Conservation (phyloP, 2,329 filamentous ascomycete species). For the Fusarium pseudocircinatum region DNA sequence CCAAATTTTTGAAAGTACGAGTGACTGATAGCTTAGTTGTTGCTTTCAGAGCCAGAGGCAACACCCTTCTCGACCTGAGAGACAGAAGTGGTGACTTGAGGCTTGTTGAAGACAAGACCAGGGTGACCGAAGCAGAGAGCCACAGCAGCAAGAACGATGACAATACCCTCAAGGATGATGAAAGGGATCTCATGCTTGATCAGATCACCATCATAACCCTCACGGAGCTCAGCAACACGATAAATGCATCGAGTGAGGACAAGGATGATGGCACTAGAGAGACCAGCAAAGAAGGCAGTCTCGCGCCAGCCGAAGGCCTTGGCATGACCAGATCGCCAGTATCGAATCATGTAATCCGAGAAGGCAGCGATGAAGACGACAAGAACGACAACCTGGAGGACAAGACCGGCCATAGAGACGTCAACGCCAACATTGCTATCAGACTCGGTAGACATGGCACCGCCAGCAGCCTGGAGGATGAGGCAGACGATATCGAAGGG, state of each 20-base stretch:
- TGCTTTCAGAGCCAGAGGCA: conserved; percentile 10
- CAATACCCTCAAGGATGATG: conserved; percentile 61
- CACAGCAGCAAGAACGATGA: conserved; percentile 51
- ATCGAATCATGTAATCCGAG: conserved; percentile 60
- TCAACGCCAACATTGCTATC: conserved; percentile 50
- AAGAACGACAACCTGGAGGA: conserved; percentile 67
- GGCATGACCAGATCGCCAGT: conserved; percentile 44
- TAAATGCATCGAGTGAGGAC: conserved; percentile 72
- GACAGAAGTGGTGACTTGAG: conserved; percentile 13
- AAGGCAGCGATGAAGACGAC: conserved; percentile 60
- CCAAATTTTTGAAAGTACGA: background rate
- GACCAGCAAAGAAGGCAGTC: conserved; percentile 60
- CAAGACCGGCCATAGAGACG: conserved; percentile 61
- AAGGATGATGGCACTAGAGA: conserved; percentile 63
- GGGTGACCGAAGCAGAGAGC: conserved; percentile 55
- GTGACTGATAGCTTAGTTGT: conserved; percentile 5
- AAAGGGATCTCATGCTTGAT: conserved; percentile 64
- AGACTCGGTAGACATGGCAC: conserved; percentile 57
- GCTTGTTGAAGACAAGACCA: conserved; percentile 50
- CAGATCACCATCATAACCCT: conserved; percentile 67
- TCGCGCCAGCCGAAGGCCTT: conserved; percentile 44
- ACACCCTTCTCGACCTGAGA: conserved; percentile 41
- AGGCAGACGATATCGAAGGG: conserved; percentile 67
- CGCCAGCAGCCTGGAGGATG: conserved; percentile 65
- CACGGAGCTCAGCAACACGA: conserved; percentile 71